phyloP scores from a whole-genome alignment of 164 flowering plant genomes.

The Taxillus chinensis region DNA sequence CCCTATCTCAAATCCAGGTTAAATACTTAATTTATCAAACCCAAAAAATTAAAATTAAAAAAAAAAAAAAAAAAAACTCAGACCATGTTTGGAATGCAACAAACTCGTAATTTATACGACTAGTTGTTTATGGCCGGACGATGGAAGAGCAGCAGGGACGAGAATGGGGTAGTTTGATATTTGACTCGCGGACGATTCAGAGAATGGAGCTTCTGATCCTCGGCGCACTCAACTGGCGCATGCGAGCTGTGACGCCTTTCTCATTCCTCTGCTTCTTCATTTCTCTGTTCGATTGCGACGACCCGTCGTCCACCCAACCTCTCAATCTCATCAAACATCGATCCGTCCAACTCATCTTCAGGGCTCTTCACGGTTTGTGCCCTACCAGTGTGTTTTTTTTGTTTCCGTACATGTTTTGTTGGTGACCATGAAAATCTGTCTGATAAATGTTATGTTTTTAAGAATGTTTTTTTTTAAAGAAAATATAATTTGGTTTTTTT shows the following conservation, averaged over 20 bases:
- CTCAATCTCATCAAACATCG: slow-evolving; percentile 25
- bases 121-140: too few relatives aligned
- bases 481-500: too few relatives aligned
- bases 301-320: slow-evolving; percentile 25
- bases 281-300: slow-evolving; percentile 27
- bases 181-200: slow-evolving; percentile 38
- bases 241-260: slow-evolving; percentile 72
- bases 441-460: too few relatives aligned
- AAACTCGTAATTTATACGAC: too few relatives aligned
- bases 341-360: slow-evolving; percentile 41
- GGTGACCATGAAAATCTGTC: too few relatives aligned
- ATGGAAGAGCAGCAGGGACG: slow-evolving; percentile 5
- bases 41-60: too few relatives aligned
- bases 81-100: too few relatives aligned
- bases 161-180: slow-evolving; percentile 39
- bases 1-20: slow-evolving; percentile 44
- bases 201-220: slow-evolving; percentile 56
- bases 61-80: too few relatives aligned
- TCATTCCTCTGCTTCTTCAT: slow-evolving; percentile 48
- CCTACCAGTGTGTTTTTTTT: too few relatives aligned
- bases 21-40: background rate
- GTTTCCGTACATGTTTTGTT: too few relatives aligned
- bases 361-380: slow-evolving; percentile 39
- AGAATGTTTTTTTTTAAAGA: too few relatives aligned
- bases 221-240: slow-evolving; percentile 59